Percentiles rank a stretch among this genome's conserved stretches.
These are phyloP conservation scores for Litchi chinensis DNA, from an alignment of 345 rosid genomes.

Conservation along the genomic window DNA sequence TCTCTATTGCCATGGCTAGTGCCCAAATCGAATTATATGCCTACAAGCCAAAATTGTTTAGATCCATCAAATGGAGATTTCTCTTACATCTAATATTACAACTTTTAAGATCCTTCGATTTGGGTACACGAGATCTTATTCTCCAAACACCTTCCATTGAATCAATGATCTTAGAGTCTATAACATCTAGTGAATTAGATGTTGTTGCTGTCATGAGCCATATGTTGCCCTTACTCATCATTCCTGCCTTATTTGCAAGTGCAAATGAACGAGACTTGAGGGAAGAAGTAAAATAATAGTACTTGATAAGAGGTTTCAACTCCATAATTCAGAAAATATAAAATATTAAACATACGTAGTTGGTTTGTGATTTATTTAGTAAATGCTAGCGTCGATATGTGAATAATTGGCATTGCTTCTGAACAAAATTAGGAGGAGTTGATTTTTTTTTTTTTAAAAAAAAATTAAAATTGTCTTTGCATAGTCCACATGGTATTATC, in stretches of 20 bases:
- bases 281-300: not conserved
- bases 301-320: not conserved
- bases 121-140: constrained; percentile 4
- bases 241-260: constrained; percentile 25
- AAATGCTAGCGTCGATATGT: not conserved
- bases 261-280: constrained; percentile 37
- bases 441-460: no score
- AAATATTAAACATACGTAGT: not conserved
- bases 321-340: not conserved
- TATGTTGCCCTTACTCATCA: constrained; percentile 37
- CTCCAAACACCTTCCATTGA: constrained; percentile 20
- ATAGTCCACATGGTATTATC: no score
- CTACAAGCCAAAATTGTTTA: constrained; percentile 16
- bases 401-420: no score
- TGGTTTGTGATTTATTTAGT: not conserved
- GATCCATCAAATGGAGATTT: not conserved
- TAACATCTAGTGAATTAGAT: constrained; percentile 12
- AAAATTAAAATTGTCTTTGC: no score
- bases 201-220: constrained; percentile 45
- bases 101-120: not conserved
- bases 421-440: no score
- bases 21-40: constrained; percentile 32
- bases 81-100: constrained; percentile 5
- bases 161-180: not conserved
- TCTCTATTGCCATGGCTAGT: constrained; percentile 18